Evolutionary conservation across 208 protist genomes (phyloP).

Genomic region (Trypanosoma vivax): DNA sequence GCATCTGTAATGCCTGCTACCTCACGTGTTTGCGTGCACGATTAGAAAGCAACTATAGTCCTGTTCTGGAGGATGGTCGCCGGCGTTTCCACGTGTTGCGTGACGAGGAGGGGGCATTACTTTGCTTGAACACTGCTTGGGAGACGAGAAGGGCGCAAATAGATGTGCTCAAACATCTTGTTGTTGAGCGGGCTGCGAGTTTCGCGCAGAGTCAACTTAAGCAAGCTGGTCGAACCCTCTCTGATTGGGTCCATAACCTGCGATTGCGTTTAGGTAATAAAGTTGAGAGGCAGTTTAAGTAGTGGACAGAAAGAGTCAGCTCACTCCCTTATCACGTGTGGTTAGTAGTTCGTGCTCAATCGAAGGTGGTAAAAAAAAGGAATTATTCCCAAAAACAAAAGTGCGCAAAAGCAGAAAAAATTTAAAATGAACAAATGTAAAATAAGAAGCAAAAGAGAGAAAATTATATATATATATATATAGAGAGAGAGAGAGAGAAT

Average conservation of each 20-base stretch:
- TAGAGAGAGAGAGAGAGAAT: neutral
- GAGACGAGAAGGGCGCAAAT: slow-evolving; percentile 41
- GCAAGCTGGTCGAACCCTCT: slow-evolving; percentile 19
- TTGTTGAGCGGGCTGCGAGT: slow-evolving; percentile 39
- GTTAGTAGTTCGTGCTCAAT: slow-evolving; percentile 1
- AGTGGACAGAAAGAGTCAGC: neutral
- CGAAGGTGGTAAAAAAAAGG: slow-evolving; percentile 4
- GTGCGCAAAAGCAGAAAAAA: neutral
- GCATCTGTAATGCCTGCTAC: slow-evolving; percentile 55
- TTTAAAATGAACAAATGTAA: slow-evolving; percentile 3
- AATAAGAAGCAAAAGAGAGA: slow-evolving; percentile 2
- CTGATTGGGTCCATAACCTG: slow-evolving; percentile 4
- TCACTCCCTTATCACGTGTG: neutral
- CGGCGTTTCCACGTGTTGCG: slow-evolving; percentile 55
- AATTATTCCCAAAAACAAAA: neutral
- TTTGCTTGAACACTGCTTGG: slow-evolving; percentile 33
- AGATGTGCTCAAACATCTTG: slow-evolving; percentile 32
- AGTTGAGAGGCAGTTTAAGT: neutral
- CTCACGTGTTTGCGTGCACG: slow-evolving; percentile 50
- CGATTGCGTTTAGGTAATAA: neutral
- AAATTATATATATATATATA: slow-evolving; percentile 15
- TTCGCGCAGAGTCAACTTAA: slow-evolving; percentile 21
- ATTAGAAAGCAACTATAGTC: slow-evolving; percentile 30
- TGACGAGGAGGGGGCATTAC: slow-evolving; percentile 33
- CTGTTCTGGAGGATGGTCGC: slow-evolving; percentile 48